Base-by-base conservation (phyloP, 2,329 filamentous ascomycete genomes). In the Dactylellina haptotyla region DNA sequence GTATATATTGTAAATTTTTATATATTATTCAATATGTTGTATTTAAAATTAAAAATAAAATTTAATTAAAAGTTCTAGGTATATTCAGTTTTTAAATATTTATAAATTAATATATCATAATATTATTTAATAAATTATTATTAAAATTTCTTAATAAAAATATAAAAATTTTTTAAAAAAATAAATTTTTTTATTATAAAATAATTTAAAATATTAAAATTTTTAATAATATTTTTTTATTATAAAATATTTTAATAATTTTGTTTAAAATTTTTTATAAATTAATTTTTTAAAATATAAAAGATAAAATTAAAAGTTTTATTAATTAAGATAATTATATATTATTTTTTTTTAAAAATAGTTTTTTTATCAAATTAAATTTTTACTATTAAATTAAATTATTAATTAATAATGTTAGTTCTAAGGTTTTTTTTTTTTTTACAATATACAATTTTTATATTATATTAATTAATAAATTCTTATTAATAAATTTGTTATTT, bases 251-350 rank as follows among this genome's bases (percentile, higher is more conserved):
- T 54, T 59, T 18, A n/a, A 54, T 48, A 14, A 23, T 67, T 41
- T 26, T 66, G 66, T 14, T 34, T 28, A 53, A 46, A 58, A 14
- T 79, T 30, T 1, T 30, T 45, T 48, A 62, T 39, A 3, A 39
- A 39, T 25, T 46, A 25, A 4, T 10, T 45, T 46, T 10, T 25
- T 45, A 46, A 4, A 28, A 23, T 45, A 32, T 14, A n/a, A n/a
- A n/a, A n/a, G n/a, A n/a, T n/a, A n/a, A n/a, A n/a, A n/a, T n/a
- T n/a, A n/a, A n/a, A n/a, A n/a, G n/a, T n/a, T n/a, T n/a, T n/a
- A n/a, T n/a, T n/a, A n/a, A n/a, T n/a, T n/a, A n/a, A n/a, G n/a
- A n/a, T n/a, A n/a, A n/a, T n/a, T n/a, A n/a, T n/a, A n/a, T n/a
- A n/a, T n/a, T n/a, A n/a, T n/a, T n/a, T n/a, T n/a, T n/a, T n/a